Evolutionary conservation across 2,329 filamentous ascomycete species (phyloP).

Genomic region (Xylaria hypoxylon): DNA sequence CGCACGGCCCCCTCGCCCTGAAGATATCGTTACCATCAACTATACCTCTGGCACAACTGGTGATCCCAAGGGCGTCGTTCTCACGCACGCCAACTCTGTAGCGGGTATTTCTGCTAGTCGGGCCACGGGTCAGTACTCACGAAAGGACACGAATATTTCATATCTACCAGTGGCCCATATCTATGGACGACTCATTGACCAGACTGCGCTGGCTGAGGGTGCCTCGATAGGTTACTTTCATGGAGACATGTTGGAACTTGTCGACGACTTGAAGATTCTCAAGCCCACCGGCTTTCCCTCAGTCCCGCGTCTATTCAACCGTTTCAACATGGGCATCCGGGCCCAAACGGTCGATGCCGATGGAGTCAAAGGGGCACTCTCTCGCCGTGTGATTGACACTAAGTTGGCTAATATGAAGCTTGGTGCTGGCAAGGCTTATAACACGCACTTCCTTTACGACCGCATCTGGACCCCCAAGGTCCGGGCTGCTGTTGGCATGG

Average conservation of each 20-base stretch:
- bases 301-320: conserved; percentile 91
- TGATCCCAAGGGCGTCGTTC: conserved; percentile 82
- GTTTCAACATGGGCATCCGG: conserved; percentile 86
- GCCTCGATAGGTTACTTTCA: conserved; percentile 91
- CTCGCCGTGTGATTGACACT: conserved; percentile 79
- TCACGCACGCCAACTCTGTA: conserved; percentile 85
- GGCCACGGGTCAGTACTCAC: conserved; percentile 61
- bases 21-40: conserved; percentile 89
- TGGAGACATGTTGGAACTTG: conserved; percentile 84
- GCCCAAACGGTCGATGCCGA: conserved; percentile 80
- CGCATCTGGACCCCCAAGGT: conserved; percentile 94
- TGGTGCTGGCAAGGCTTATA: conserved; percentile 77
- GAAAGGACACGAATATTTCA: conserved; percentile 76
- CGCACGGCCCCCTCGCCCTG: conserved; percentile 76
- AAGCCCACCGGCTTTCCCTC: conserved; percentile 86
- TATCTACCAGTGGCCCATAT: conserved; percentile 97
- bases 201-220: conserved; percentile 77
- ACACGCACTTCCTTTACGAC: conserved; percentile 82
- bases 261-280: conserved; percentile 91
- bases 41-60: conserved; percentile 91
- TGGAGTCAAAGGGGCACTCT: conserved; percentile 84
- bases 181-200: conserved; percentile 86
- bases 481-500: conserved; percentile 81
- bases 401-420: conserved; percentile 85
- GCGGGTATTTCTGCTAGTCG: conserved; percentile 75